phyloP scores from a whole-genome alignment of 2,329 filamentous ascomycete species.

The Cytospora mali region DNA sequence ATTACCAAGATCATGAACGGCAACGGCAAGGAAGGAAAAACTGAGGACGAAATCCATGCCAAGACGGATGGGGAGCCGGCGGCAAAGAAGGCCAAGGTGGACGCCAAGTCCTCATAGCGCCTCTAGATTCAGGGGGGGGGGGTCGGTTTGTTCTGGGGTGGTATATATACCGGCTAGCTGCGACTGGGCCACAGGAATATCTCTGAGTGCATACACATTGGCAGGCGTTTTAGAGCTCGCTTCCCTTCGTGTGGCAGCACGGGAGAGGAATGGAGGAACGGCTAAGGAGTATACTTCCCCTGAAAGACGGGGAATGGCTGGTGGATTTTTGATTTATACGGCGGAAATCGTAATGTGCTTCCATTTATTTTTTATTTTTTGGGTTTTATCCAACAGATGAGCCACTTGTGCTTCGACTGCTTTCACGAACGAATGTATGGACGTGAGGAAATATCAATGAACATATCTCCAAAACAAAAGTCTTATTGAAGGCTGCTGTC shows the following conservation, averaged over 20 bases:
- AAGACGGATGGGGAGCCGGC: conserved; percentile 22
- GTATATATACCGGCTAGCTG: conserved; percentile 11
- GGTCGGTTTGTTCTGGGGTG: conserved; percentile 4
- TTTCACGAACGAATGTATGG: background rate
- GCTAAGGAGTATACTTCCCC: conserved; percentile 17
- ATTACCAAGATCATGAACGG: conserved; percentile 56
- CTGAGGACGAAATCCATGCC: conserved; percentile 33
- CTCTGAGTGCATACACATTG: conserved; percentile 19
- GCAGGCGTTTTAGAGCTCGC: conserved; percentile 24
- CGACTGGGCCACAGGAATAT: conserved; percentile 16
- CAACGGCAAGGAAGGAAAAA: conserved; percentile 44
- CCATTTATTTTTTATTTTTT: background rate
- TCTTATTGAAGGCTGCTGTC: too few species aligned
- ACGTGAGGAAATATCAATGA: background rate
- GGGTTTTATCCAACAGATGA: too few species aligned
- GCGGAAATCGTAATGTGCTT: conserved; percentile 11
- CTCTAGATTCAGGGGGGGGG: background rate
- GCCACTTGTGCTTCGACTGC: background rate
- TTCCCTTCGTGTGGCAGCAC: conserved; percentile 7
- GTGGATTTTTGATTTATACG: conserved; percentile 16
- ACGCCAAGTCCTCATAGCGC: conserved; percentile 23
- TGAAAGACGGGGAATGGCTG: conserved; percentile 9
- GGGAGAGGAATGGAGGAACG: conserved; percentile 12
- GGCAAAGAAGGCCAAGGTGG: conserved; percentile 14
- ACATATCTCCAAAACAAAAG: background rate